Evolutionary conservation across 2,329 filamentous ascomycete species (phyloP), one percentile per base, ranked within the genome.

Genomic region (Curvularia eragrostidis): DNA sequence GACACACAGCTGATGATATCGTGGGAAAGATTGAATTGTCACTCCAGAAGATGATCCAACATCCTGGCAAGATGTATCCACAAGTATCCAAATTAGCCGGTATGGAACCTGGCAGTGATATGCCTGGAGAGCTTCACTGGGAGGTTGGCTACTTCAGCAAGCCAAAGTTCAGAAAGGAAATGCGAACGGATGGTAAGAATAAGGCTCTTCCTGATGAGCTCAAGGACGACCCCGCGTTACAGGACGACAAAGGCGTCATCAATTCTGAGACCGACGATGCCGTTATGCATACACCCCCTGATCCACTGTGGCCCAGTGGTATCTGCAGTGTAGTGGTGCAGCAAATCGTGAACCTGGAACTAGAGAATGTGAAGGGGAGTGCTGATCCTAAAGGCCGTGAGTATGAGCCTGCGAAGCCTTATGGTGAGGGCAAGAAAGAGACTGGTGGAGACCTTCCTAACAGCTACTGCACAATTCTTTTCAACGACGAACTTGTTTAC

Each of bases 61-160:
- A 97, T 72, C 93, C 94, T 0, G 91, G 93, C 34, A 91, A 90
- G 70, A 96, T 97, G 91, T 96, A 93, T 67, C 89, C 91, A 5
- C 92, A 97, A 67, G 84, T 91, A 7, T 97, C 93, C 0, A 93
- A 89, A 67, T 85, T 98, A 1, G 82, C 86, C 26, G 94, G 94
- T 10, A 87, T 96, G 79, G 90, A 95, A 68, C 88, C 91, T 21
- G 92, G 89, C 12, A 94, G 87, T 65, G 85, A 86, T 48, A 98
- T 98, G 93, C 95, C 95, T 0, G 94, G 95, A 26, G 89, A 97
- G 72, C 84, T 99, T 38, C 89, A 96, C 72, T 98, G 94, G 94
- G 94, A 97, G 75, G 92, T 98, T 46, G 95, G 94, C 6, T 98
- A 90, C 79, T 98, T 97, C 68, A 89, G 89, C 67, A 97, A 97